phyloP scores from a whole-genome alignment of 192 early-diverging fungal genomes.

The Coemansia sp. region DNA sequence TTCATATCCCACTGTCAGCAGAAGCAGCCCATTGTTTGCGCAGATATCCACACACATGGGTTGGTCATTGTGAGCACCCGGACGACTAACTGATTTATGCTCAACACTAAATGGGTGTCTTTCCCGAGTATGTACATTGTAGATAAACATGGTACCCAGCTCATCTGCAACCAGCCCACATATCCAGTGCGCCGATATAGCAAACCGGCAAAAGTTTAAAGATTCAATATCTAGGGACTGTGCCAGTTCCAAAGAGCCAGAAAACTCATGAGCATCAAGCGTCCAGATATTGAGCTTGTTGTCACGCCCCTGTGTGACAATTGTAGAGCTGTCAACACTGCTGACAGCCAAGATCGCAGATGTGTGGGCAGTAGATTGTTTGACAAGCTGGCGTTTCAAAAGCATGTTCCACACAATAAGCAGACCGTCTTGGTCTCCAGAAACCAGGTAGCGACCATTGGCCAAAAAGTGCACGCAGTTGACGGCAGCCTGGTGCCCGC shows the following conservation, averaged over 20 bases:
- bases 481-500: conserved; percentile 46
- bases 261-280: conserved; percentile 28
- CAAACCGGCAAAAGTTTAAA: conserved; percentile 51
- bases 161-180: conserved; percentile 21
- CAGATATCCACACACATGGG: conserved; percentile 34
- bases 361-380: conserved; percentile 18
- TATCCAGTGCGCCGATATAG: conserved; percentile 18
- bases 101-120: conserved; percentile 20
- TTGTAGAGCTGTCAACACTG: conserved; percentile 17
- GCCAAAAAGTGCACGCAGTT: conserved; percentile 49
- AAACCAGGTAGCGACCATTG: conserved; percentile 38
- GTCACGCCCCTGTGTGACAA: conserved; percentile 51
- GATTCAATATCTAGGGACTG: conserved; percentile 31
- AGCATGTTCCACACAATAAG: conserved; percentile 54
- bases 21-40: not conserved
- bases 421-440: conserved; percentile 48
- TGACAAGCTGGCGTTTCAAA: conserved; percentile 34
- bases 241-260: conserved; percentile 12
- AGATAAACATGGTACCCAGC: conserved; percentile 24
- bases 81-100: conserved; percentile 18
- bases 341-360: conserved; percentile 26
- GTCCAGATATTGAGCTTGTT: conserved; percentile 42
- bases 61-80: conserved; percentile 30
- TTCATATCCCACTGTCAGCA: conserved; percentile 35
- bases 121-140: conserved; percentile 2